These are phyloP conservation scores for Colletotrichum godetiae DNA, from an alignment of 2,329 filamentous ascomycete species.

Conservation along the genomic window DNA sequence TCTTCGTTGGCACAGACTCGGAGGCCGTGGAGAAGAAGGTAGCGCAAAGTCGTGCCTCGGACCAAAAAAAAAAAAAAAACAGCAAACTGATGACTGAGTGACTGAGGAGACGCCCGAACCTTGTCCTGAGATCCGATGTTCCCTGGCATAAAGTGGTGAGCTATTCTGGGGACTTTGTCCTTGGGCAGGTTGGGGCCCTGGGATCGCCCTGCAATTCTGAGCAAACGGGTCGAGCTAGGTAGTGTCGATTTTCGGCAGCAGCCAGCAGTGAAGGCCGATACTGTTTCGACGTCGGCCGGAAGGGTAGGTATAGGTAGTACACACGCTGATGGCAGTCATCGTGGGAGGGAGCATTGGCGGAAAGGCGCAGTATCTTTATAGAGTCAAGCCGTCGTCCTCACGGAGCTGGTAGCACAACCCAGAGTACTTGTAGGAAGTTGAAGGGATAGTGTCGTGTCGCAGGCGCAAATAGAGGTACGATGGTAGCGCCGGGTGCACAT, in stretches of 20 bases:
- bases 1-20: constrained; percentile 8
- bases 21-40: neutral
- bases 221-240: neutral
- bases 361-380: neutral
- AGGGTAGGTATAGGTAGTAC: neutral
- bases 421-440: neutral
- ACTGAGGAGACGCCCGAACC: neutral
- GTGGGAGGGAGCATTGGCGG: neutral
- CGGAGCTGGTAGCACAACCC: neutral
- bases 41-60: neutral
- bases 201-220: constrained; percentile 19
- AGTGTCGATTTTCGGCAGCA: constrained; percentile 29
- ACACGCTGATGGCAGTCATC: neutral
- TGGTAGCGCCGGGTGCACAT: neutral
- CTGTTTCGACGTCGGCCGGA: neutral
- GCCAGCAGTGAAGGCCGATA: constrained; percentile 19
- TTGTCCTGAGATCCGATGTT: constrained; percentile 1
- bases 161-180: constrained; percentile 15
- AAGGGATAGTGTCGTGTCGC: neutral
- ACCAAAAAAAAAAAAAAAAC: neutral
- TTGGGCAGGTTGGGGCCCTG: constrained; percentile 13
- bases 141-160: constrained; percentile 12
- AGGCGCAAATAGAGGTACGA: neutral
- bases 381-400: neutral
- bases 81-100: neutral